These are phyloP conservation scores for Zymoseptoria passerinii DNA, from an alignment of 2,329 filamentous ascomycete genomes.

Conservation along the genomic window DNA sequence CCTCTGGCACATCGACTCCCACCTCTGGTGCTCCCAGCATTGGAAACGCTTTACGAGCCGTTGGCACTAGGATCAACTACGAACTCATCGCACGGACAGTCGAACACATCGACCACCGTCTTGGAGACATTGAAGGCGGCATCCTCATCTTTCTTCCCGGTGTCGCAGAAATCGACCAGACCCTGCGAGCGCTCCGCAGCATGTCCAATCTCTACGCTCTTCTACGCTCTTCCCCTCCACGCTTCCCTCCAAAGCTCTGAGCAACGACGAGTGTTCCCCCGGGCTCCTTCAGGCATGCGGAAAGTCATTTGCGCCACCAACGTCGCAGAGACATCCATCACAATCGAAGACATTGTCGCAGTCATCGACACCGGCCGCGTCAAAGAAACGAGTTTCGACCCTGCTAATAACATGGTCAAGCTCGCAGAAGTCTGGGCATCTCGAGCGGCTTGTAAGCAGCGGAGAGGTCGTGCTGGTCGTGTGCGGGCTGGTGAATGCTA, in stretches of 20 bases:
- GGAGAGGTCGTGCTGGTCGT: conserved; percentile 84
- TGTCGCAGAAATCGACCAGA: conserved; percentile 80
- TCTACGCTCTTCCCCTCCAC: conserved; percentile 80
- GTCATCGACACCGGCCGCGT: conserved; percentile 94
- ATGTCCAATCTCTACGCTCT: conserved; percentile 65
- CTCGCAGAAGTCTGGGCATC: conserved; percentile 95
- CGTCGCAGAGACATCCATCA: conserved; percentile 96
- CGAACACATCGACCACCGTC: conserved; percentile 67
- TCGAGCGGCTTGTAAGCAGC: conserved; percentile 85
- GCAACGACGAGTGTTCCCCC: conserved; percentile 76
- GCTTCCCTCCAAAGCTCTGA: conserved; percentile 83
- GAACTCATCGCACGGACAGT: conserved; percentile 74
- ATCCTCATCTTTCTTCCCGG: conserved; percentile 95
- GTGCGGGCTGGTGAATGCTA: conserved; percentile 88
- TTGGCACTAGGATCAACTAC: conserved; percentile 81
- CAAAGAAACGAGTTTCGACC: conserved; percentile 92
- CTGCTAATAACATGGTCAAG: conserved; percentile 85
- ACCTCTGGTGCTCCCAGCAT: conserved; percentile 22
- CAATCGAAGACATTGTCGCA: conserved; percentile 92
- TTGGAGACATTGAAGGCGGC: conserved; percentile 66
- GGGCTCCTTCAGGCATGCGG: conserved; percentile 66
- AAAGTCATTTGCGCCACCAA: conserved; percentile 95
- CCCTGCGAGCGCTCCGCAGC: conserved; percentile 59
- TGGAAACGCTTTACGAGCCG: conserved; percentile 34
- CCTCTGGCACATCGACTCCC: conserved; percentile 12